Conservation (phyloP, 352 stramenopile genomes). For the Pythium biforme region DNA sequence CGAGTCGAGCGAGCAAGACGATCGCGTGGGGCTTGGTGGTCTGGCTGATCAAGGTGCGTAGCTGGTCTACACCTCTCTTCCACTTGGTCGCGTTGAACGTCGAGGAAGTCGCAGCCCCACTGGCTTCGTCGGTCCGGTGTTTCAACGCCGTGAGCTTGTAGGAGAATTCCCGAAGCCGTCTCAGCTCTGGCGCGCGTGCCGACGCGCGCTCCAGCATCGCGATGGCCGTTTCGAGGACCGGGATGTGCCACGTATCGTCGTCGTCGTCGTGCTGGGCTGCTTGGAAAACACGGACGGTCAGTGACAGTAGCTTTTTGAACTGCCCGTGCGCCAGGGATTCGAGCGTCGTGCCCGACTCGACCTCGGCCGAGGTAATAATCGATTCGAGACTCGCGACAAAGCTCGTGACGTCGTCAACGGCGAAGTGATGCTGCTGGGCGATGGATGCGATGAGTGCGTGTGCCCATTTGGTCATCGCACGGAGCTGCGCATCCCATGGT, state of each 20-base stretch:
- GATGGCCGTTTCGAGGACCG: background rate
- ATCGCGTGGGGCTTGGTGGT: background rate
- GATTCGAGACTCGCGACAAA: background rate
- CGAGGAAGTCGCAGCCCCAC: background rate
- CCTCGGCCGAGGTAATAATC: background rate
- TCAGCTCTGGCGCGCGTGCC: background rate
- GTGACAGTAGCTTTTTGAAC: background rate
- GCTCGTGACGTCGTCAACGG: background rate
- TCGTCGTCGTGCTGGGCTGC: background rate
- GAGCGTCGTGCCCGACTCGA: background rate
- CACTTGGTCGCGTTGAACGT: conserved; percentile 1
- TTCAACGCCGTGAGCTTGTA: background rate
- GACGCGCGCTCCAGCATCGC: background rate
- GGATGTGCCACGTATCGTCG: background rate
- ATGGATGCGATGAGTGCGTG: no score
- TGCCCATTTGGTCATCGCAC: no score
- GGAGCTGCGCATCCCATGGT: no score
- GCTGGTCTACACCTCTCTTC: background rate
- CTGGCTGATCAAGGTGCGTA: background rate
- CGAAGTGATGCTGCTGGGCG: background rate
- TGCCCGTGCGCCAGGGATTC: background rate
- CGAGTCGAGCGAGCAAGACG: background rate
- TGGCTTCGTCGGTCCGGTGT: background rate
- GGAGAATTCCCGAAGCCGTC: background rate
- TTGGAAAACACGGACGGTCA: background rate